phyloP scores from a whole-genome alignment of 73 alveolate genomes.

The Paramecium tetraurelia region DNA sequence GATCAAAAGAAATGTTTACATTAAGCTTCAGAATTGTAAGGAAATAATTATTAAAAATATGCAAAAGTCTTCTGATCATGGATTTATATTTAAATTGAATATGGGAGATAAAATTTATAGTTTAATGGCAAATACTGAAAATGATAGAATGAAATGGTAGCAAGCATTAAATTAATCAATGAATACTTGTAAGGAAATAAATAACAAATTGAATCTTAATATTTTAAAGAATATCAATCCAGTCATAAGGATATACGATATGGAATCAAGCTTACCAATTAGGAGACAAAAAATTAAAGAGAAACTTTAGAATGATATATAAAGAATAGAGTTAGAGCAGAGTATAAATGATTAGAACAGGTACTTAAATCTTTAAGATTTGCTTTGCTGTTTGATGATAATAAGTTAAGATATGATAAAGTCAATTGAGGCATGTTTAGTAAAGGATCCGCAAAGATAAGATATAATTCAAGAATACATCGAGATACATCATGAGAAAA shows the following conservation, averaged over 20 bases:
- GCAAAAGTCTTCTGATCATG: not conserved
- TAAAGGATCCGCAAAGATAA: not conserved
- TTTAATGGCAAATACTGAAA: not conserved
- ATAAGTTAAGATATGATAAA: not conserved
- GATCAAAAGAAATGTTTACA: not conserved
- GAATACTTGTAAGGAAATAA: not conserved
- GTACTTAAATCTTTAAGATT: not conserved
- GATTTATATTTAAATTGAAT: not conserved
- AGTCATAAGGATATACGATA: not conserved
- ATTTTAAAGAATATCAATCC: not conserved
- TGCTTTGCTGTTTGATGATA: not conserved
- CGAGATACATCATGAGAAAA: not conserved
- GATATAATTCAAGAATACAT: not conserved
- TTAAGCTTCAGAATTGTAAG: not conserved
- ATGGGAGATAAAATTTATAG: not conserved
- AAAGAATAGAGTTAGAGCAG: not conserved
- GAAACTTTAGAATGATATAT: not conserved
- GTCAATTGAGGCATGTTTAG: not conserved
- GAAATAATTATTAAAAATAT: not conserved
- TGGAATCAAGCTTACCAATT: not conserved
- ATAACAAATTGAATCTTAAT: not conserved
- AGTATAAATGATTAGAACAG: not conserved
- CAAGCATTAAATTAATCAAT: not conserved
- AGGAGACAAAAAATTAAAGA: not conserved
- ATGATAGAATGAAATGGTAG: not conserved